Conservation (phyloP, 768 basidiomycete genomes). For the Collybia sp. region DNA sequence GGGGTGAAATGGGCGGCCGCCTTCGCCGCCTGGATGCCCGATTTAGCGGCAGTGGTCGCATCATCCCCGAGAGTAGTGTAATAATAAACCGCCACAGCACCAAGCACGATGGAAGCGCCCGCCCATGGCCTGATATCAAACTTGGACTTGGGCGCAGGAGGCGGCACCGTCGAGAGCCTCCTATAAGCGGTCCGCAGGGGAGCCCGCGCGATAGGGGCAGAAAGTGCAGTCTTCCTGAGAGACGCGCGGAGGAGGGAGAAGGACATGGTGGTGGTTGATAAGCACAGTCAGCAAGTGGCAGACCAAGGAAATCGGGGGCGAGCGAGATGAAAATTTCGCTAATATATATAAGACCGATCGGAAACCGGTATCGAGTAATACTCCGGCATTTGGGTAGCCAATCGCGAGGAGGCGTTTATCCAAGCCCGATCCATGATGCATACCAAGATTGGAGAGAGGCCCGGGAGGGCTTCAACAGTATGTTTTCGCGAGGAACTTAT, state of each 20-base stretch:
- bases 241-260: conserved; percentile 49
- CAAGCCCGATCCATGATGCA: too few species aligned
- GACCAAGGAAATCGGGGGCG: too few species aligned
- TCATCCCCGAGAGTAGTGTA: conserved; percentile 47
- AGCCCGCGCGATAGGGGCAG: conserved; percentile 22
- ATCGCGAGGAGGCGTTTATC: too few species aligned
- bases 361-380: too few species aligned
- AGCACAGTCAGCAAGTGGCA: not conserved
- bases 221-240: conserved; percentile 36
- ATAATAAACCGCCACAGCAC: conserved; percentile 62
- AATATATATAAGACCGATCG: too few species aligned
- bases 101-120: conserved; percentile 54
- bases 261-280: conserved; percentile 43
- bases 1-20: conserved; percentile 68
- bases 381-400: too few species aligned
- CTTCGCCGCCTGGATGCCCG: conserved; percentile 58
- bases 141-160: conserved; percentile 44
- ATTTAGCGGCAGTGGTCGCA: conserved; percentile 51
- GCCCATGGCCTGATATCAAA: conserved; percentile 56
- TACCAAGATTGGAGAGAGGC: too few species aligned
- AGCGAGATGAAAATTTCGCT: too few species aligned
- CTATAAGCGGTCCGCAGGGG: conserved; percentile 43
- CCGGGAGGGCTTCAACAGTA: too few species aligned
- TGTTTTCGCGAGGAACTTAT: too few species aligned
- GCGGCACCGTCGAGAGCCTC: conserved; percentile 52